Evolutionary conservation across 108 stramenopile genomes (phyloP).

Genomic region (Cyclostephanos tholiformis): DNA sequence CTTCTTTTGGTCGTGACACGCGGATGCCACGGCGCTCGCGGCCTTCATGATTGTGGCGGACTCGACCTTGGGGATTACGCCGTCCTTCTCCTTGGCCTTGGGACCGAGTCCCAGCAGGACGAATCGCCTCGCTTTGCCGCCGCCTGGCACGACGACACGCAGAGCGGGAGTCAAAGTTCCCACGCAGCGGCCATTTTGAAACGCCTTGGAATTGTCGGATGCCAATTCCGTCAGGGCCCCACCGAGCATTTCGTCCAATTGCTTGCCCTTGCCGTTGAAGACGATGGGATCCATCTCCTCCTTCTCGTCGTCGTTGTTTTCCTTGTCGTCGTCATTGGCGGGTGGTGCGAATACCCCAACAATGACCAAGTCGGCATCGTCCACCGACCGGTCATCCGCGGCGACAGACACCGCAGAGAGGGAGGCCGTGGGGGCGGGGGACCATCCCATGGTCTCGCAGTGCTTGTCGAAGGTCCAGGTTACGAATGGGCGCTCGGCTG

Average conservation of each 20-base stretch:
- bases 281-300: constrained; percentile 54
- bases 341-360: constrained; percentile 74
- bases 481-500: constrained; percentile 53
- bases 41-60: constrained; percentile 49
- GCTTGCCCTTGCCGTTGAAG: constrained; percentile 60
- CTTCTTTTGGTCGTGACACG: constrained; percentile 76
- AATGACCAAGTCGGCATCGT: constrained; percentile 70
- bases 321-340: constrained; percentile 53
- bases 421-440: constrained; percentile 39
- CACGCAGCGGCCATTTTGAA: constrained; percentile 76
- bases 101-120: constrained; percentile 70
- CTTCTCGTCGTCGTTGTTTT: constrained; percentile 41
- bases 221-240: constrained; percentile 70
- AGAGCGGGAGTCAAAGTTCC: constrained; percentile 68
- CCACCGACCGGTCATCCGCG: constrained; percentile 28
- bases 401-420: constrained; percentile 30
- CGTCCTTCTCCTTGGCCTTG: constrained; percentile 44
- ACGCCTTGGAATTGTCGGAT: constrained; percentile 73
- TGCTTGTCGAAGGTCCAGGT: constrained; percentile 85
- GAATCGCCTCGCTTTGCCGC: constrained; percentile 53
- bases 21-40: constrained; percentile 66
- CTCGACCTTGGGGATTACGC: constrained; percentile 24
- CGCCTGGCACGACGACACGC: constrained; percentile 47
- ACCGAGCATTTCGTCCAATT: constrained; percentile 65
- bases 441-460: constrained; percentile 81